Base-by-base conservation (phyloP, 257 asterid genomes). In the Parsonsia alboflavescens region DNA sequence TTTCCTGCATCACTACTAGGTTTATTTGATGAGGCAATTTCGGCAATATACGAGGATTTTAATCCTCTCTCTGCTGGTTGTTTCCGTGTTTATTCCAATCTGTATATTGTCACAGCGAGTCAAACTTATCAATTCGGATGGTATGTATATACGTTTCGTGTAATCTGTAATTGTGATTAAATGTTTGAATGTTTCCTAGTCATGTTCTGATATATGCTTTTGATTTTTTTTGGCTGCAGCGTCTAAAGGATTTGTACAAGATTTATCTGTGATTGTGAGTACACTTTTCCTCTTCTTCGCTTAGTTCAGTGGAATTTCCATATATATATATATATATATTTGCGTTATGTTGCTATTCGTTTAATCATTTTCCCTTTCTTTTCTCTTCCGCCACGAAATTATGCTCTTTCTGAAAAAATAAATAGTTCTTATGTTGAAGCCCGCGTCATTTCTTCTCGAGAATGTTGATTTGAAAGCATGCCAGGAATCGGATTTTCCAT, bases 61-160 rank as follows among this genome's bases (percentile, higher is more conserved):
- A 82, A 88, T 95, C 98, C 96, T 95, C 93, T 88, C 82, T 75
- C 82, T 92, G 77, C 93, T 95, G 52, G 80, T 82, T 70, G 81
- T 89, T 74, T 90, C 91, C 39, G 91, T 91, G 49, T 73, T 85
- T 30, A 77, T 87, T 76, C 96, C 97, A 21, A 52, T 90, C 63
- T 82, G 88, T 73, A 72, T 95, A 58, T 89, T 90, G 63, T 88
- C 97, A 24, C 67, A 74, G 61, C 83, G 88, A 77, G 93, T 89
- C 84, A 89, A 86, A 74, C 86, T 83, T 17, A 77, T 86, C 72
- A 77, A 81, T 71, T 79, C 88, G 75, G 91, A 85, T 76, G 91
- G 98, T 90, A 68, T 78, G 79, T 54, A 22, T 33, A 46, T 33
- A 45, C 12, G 16, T 76, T 54, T 7, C 11, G 1, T 15, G 9